These are phyloP conservation scores for Candida sp. DNA, from an alignment of 1,139 yeast species.

Conservation along the genomic window DNA sequence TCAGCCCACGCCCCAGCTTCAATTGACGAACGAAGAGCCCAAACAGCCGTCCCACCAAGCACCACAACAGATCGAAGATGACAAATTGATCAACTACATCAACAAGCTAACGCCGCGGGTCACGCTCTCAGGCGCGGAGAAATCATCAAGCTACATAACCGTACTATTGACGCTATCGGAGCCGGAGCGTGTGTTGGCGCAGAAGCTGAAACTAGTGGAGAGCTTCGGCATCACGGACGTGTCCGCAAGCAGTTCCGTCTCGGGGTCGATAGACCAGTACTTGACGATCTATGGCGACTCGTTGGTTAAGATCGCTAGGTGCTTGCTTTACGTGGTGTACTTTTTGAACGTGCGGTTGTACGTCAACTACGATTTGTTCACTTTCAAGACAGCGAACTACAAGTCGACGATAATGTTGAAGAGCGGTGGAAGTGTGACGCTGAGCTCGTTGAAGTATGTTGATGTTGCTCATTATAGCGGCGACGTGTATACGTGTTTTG, in stretches of 20 bases:
- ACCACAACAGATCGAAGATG: slow-evolving; percentile 9
- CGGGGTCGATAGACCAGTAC: slow-evolving; percentile 34
- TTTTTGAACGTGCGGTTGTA: slow-evolving; percentile 27
- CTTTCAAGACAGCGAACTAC: slow-evolving; percentile 37
- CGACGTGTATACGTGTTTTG: slow-evolving; percentile 13
- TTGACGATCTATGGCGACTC: slow-evolving; percentile 30
- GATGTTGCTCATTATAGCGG: slow-evolving; percentile 12
- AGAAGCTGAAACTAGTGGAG: slow-evolving; percentile 15
- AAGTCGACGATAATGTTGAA: slow-evolving; percentile 14
- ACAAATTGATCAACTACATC: slow-evolving; percentile 14
- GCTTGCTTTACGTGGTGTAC: slow-evolving; percentile 25
- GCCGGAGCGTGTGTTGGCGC: slow-evolving; percentile 15
- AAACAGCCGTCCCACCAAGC: not conserved
- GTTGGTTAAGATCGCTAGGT: slow-evolving; percentile 21
- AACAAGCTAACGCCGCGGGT: slow-evolving; percentile 10
- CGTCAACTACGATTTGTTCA: slow-evolving; percentile 23
- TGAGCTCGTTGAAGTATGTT: slow-evolving; percentile 12
- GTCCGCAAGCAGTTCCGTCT: slow-evolving; percentile 22
- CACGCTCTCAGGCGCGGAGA: not conserved
- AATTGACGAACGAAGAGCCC: slow-evolving; percentile 1
- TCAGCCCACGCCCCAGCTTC: not conserved
- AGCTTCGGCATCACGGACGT: slow-evolving; percentile 24
- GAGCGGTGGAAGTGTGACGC: not conserved
- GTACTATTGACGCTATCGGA: slow-evolving; percentile 31
- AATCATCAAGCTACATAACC: slow-evolving; percentile 9